These are phyloP conservation scores for Areca catechu DNA, from an alignment of 176 grass and related monocot species.

Conservation along the genomic window DNA sequence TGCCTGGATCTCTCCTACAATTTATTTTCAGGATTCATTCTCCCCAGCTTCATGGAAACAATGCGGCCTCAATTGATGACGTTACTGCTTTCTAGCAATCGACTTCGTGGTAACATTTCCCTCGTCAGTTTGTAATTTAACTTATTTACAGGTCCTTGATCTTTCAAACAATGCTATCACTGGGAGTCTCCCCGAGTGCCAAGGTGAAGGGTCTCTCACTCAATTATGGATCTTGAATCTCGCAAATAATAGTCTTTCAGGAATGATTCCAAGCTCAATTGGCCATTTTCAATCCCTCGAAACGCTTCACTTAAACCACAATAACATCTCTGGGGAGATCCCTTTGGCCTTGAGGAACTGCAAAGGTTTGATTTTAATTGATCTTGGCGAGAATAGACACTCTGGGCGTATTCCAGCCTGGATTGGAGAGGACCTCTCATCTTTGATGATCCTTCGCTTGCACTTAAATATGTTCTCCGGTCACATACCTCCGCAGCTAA, in stretches of 20 bases:
- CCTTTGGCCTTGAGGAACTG: too few species aligned
- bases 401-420: too few species aligned
- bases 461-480: slow-evolving; percentile 6
- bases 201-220: neutral
- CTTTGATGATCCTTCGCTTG: neutral
- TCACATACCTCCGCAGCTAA: neutral
- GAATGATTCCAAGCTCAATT: neutral
- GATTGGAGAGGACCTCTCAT: too few species aligned
- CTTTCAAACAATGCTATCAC: slow-evolving; percentile 2
- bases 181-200: neutral
- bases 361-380: too few species aligned
- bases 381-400: too few species aligned
- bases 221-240: slow-evolving; percentile 1
- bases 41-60: neutral
- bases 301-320: too few species aligned
- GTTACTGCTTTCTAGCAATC: slow-evolving; percentile 13
- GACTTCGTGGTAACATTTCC: slow-evolving; percentile 6
- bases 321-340: too few species aligned
- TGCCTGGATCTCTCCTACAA: slow-evolving; percentile 18
- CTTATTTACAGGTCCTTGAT: neutral
- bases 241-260: slow-evolving; percentile 7
- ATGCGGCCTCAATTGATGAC: neutral
- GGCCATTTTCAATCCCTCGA: too few species aligned
- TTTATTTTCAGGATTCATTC: slow-evolving; percentile 11
- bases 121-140: slow-evolving; percentile 5